phyloP scores from a whole-genome alignment of 2,329 filamentous ascomycete genomes.

The Cephalotrichum gorgonifer region DNA sequence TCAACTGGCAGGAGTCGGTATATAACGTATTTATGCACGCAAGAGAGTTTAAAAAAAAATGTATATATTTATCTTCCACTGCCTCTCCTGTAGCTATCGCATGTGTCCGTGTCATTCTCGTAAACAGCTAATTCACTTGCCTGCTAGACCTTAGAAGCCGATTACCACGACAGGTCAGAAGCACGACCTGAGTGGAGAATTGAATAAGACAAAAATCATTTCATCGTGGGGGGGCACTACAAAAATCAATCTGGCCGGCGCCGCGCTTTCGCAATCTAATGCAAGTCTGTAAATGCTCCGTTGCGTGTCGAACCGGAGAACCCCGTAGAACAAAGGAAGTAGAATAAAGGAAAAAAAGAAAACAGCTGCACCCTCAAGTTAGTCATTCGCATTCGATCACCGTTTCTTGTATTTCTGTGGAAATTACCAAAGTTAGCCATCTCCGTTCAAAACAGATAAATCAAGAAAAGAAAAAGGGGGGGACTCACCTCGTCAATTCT shows the following conservation, averaged over 20 bases:
- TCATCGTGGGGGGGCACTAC: neutral
- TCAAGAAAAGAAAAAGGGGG: neutral
- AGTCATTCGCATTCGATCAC: conserved; percentile 12
- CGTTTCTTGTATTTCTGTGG: conserved; percentile 39
- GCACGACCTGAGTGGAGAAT: neutral
- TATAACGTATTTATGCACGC: too few species aligned
- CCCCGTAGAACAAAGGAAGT: conserved; percentile 2
- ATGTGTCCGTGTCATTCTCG: neutral
- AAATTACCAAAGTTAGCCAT: conserved; percentile 9
- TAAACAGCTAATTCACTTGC: too few species aligned
- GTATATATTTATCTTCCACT: neutral
- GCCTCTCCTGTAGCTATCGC: neutral
- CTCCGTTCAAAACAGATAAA: neutral
- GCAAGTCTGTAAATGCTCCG: conserved; percentile 4
- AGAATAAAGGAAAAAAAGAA: conserved; percentile 6
- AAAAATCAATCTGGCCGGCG: conserved; percentile 1
- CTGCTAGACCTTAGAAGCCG: neutral
- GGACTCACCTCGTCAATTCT: conserved; percentile 82
- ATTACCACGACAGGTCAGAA: neutral
- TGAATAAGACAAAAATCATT: neutral
- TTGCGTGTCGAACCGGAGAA: conserved; percentile 2
- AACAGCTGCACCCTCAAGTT: neutral
- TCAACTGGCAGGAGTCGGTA: too few species aligned
- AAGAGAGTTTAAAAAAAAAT: too few species aligned
- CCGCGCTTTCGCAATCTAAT: conserved; percentile 7